Percentiles rank a stretch among this genome's conserved stretches.
These are phyloP conservation scores for Xylariaceae sp. DNA, from an alignment of 2,329 filamentous ascomycete species.

Conservation along the genomic window DNA sequence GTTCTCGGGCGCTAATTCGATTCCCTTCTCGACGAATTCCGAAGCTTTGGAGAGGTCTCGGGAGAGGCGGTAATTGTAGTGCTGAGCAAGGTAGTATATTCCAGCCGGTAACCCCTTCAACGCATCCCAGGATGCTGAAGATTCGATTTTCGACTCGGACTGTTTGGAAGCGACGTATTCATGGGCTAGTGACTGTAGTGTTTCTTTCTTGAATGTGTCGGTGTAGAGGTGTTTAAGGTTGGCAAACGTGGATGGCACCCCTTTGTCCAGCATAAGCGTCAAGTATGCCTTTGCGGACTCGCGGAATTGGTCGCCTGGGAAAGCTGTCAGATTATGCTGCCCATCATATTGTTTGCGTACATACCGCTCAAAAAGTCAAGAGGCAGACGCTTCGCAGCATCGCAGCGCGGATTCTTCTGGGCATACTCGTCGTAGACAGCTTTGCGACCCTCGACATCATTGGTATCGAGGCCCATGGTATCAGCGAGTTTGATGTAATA, in stretches of 20 bases:
- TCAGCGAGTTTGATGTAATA: constrained; percentile 80
- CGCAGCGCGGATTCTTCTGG: constrained; percentile 73
- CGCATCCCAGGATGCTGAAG: constrained; percentile 42
- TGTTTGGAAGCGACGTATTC: constrained; percentile 64
- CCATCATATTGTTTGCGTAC: constrained; percentile 14
- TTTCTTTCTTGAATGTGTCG: constrained; percentile 72
- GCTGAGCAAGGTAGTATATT: constrained; percentile 90
- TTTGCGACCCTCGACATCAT: constrained; percentile 62
- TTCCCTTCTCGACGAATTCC: constrained; percentile 77
- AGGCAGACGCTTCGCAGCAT: constrained; percentile 81
- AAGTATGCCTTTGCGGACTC: constrained; percentile 75
- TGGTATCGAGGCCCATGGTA: constrained; percentile 58
- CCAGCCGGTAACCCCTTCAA: constrained; percentile 70
- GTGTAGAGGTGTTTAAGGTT: constrained; percentile 93
- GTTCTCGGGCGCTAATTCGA: constrained; percentile 72
- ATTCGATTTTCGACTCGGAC: constrained; percentile 35
- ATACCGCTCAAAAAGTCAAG: constrained; percentile 79
- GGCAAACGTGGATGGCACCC: constrained; percentile 91
- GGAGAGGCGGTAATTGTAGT: constrained; percentile 90
- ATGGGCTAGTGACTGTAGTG: constrained; percentile 70
- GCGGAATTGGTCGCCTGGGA: constrained; percentile 70
- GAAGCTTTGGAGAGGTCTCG: constrained; percentile 79
- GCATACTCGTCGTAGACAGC: constrained; percentile 80
- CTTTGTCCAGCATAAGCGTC: constrained; percentile 80
- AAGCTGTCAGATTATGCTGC: neutral